phyloP scores from a whole-genome alignment of 371 early-diverging fungal genomes.

The Mortierella sp. region DNA sequence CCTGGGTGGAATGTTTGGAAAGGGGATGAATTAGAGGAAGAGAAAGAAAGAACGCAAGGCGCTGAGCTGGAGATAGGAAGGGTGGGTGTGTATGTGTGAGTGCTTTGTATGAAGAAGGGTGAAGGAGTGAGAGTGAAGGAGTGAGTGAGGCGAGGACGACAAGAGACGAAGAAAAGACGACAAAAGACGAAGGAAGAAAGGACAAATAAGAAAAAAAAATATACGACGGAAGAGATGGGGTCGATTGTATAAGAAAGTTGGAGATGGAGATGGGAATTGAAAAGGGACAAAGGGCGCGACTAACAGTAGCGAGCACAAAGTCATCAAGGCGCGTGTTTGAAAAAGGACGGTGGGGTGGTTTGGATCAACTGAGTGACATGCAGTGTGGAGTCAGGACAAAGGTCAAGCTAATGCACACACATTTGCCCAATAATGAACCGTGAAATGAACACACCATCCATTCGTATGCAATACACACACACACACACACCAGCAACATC shows the following conservation, averaged over 20 bases:
- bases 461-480: background rate
- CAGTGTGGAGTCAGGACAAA: background rate
- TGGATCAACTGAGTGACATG: background rate
- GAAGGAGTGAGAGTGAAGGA: background rate
- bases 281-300: background rate
- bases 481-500: background rate
- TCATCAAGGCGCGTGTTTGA: background rate
- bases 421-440: background rate
- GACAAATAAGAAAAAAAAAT: background rate
- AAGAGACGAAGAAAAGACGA: background rate
- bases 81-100: background rate
- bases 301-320: background rate
- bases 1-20: background rate
- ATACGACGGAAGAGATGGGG: background rate
- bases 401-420: background rate
- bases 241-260: too few relatives aligned
- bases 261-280: background rate
- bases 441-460: constrained; percentile 2
- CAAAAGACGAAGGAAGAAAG: background rate
- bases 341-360: background rate
- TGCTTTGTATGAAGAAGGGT: background rate
- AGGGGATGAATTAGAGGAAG: background rate
- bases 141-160: background rate
- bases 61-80: background rate
- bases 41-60: background rate